Percentiles rank a stretch among this genome's conserved stretches.
Conservation (phyloP, 176 grass and related monocot genomes). For the Ananas comosus region DNA sequence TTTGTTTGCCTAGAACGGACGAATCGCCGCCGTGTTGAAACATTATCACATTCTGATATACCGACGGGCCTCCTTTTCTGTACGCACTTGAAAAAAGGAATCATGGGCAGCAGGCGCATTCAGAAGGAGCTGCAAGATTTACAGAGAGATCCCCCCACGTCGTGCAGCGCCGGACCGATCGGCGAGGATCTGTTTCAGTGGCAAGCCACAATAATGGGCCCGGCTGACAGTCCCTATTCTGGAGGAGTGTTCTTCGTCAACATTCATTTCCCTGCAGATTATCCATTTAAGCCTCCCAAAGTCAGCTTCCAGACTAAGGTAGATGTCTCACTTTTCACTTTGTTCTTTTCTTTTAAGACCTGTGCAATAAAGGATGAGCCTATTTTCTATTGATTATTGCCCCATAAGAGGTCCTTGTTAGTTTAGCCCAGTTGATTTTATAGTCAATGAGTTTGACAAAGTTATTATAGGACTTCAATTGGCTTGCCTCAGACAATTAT, state of each 20-base stretch:
- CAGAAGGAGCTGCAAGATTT: conserved; percentile 37
- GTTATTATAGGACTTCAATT: too few relatives aligned
- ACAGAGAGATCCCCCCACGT: conserved; percentile 25
- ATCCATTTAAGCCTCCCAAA: conserved; percentile 47
- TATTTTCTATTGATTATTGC: too few relatives aligned
- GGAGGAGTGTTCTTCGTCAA: conserved; percentile 25
- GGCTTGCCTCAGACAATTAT: too few relatives aligned
- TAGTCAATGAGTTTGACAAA: too few relatives aligned
- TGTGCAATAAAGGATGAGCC: neutral
- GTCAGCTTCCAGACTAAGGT: conserved; percentile 42
- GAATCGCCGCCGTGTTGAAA: too few relatives aligned
- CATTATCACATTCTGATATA: too few relatives aligned
- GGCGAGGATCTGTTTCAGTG: conserved; percentile 41
- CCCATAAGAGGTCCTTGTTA: too few relatives aligned
- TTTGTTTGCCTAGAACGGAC: too few relatives aligned
- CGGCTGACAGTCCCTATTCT: conserved; percentile 28
- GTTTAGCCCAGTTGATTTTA: too few relatives aligned
- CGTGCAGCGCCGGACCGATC: conserved; percentile 29
- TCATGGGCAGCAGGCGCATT: conserved; percentile 34
- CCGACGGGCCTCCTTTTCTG: neutral
- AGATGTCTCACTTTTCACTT: neutral
- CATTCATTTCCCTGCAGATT: conserved; percentile 39
- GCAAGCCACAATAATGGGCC: conserved; percentile 39
- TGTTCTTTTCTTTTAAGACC: neutral
- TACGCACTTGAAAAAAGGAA: neutral